phyloP scores from a whole-genome alignment of 352 stramenopile genomes.

The Phytophthora niederhauseri region DNA sequence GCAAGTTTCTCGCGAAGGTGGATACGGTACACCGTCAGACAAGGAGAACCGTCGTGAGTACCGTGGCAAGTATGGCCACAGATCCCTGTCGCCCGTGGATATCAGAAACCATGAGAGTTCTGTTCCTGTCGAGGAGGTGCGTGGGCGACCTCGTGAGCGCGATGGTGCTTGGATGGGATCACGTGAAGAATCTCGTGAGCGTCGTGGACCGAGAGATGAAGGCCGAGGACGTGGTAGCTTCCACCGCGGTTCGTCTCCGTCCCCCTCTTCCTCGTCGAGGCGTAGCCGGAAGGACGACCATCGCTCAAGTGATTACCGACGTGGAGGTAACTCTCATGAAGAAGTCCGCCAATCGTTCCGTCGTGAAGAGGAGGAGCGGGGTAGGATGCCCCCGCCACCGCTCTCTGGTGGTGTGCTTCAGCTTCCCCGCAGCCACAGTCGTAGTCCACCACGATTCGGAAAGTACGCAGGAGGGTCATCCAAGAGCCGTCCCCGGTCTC shows the following conservation, averaged over 20 bases:
- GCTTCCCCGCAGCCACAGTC: conserved; percentile 33
- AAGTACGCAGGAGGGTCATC: conserved; percentile 31
- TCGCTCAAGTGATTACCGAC: conserved; percentile 32
- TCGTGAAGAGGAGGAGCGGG: conserved; percentile 30
- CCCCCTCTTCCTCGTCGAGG: conserved; percentile 30
- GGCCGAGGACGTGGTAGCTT: conserved; percentile 18
- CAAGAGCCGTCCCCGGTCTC: conserved; percentile 26
- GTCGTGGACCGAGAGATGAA: conserved; percentile 24
- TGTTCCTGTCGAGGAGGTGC: conserved; percentile 32
- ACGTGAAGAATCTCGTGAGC: conserved; percentile 26
- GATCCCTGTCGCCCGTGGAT: conserved; percentile 31
- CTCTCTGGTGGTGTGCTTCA: conserved; percentile 25
- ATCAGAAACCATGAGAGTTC: conserved; percentile 22
- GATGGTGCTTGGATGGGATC: conserved; percentile 28
- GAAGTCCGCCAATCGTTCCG: conserved; percentile 27
- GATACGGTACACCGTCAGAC: conserved; percentile 25
- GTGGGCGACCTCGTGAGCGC: conserved; percentile 40
- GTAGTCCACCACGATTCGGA: conserved; percentile 33
- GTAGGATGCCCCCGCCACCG: conserved; percentile 22
- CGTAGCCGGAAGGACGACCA: conserved; percentile 32
- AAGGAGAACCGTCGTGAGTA: conserved; percentile 41
- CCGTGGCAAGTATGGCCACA: conserved; percentile 27
- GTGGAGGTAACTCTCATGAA: conserved; percentile 18
- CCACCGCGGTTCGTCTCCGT: conserved; percentile 19
- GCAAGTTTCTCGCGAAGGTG: conserved; percentile 23